Evolutionary conservation across 2,329 filamentous ascomycete genomes (phyloP), one percentile per base, ranked within the genome.

Genomic region (Botrytis byssoidea): DNA sequence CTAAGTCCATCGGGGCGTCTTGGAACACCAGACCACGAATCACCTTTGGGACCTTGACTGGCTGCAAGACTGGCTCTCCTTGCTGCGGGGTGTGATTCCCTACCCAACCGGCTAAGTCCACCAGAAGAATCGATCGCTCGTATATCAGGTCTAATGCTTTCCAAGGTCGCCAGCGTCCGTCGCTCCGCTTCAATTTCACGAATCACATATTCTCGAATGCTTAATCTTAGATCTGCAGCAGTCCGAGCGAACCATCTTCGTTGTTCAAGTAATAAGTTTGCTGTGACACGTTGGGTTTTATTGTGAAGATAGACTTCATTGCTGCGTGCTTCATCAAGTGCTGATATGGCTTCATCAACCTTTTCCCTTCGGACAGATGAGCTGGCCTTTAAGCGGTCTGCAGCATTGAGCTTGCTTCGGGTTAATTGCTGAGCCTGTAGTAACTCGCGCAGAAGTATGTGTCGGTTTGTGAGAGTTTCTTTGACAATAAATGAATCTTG

Each of bases 401-500:
- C 94, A 1, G 95, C 93, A 76, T 91, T 90, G 57, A 96, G 89
- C 82, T 94, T 96, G 83, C 90, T 93, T 76, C 93, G 90, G 1
- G 95, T 94, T 35, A 86, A 87, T 81, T 97, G 93, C 82, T 98
- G 95, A 0, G 96, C 95, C 83, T 98, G 94, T 40, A 97, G 85
- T 74, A 98, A 90, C 80, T 99, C 96, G 74, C 96, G 94, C 61
- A 97, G 92, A 32, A 99, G 88, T 76, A 99, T 97, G 83, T 99
- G 96, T 20, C 96, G 93, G 84, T 99, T 99, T 6, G 96, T 99
- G 76, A 99, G 88, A 18, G 95, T 97, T 82, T 99, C 96, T 83
- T 99, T 99, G 77, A 98, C 96, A 79, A 98, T 97, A 81, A 98
- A 97, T 63, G 96, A 93, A 82, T 99, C 96, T 73, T 93, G 91